Evolutionary conservation across 768 basidiomycete genomes (phyloP).

Genomic region (Trametes maxima): DNA sequence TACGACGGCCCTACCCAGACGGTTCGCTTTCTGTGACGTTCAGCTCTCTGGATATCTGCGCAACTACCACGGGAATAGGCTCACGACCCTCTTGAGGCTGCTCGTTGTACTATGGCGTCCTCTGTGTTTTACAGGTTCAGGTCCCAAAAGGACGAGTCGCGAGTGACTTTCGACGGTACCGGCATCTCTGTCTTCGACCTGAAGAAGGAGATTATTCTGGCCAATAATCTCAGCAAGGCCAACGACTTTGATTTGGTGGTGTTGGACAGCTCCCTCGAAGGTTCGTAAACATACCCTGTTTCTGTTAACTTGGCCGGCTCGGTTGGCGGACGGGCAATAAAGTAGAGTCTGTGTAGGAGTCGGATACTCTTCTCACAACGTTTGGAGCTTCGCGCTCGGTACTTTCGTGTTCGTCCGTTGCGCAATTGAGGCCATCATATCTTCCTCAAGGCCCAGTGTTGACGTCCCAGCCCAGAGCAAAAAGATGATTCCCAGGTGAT

Average conservation of each 20-base stretch:
- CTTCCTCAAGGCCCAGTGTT: background rate
- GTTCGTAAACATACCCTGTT: slow-evolving; percentile 42
- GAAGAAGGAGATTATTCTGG: slow-evolving; percentile 97
- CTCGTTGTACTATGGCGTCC: slow-evolving; percentile 62
- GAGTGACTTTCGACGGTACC: slow-evolving; percentile 97
- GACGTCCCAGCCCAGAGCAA: slow-evolving; percentile 58
- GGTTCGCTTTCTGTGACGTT: too few species aligned
- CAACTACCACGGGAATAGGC: too few species aligned
- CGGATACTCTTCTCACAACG: too few species aligned
- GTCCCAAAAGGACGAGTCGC: slow-evolving; percentile 91
- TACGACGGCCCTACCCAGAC: too few species aligned
- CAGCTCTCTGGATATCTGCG: too few species aligned
- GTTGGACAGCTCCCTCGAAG: slow-evolving; percentile 87
- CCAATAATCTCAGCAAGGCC: slow-evolving; percentile 94
- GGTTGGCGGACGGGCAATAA: too few species aligned
- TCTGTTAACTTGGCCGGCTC: too few species aligned
- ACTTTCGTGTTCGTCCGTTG: background rate
- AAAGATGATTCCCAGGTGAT: slow-evolving; percentile 91
- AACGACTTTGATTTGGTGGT: slow-evolving; percentile 95
- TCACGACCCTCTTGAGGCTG: too few species aligned
- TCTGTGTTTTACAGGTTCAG: slow-evolving; percentile 99
- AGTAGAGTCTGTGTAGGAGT: too few species aligned
- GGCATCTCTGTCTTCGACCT: slow-evolving; percentile 99
- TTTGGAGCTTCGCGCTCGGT: too few species aligned
- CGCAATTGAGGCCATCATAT: background rate